Evolutionary conservation across 2,329 filamentous ascomycete genomes (phyloP).

Genomic region (Fusarium praegraminearum): DNA sequence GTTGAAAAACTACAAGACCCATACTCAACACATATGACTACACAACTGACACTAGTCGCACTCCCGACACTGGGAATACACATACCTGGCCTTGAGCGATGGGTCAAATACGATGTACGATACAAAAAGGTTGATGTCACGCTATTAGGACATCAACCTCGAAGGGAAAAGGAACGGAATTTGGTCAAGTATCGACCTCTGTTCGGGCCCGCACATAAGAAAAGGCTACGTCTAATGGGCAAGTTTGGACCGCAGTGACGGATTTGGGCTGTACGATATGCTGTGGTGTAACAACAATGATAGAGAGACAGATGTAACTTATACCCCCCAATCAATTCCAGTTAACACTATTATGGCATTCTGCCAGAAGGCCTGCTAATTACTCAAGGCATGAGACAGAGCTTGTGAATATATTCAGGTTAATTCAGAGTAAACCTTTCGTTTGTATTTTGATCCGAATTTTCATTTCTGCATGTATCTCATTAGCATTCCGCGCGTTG

Average conservation of each 20-base stretch:
- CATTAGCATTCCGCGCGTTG: not conserved
- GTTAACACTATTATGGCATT: not conserved
- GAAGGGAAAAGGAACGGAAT: constrained; percentile 23
- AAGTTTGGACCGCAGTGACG: constrained; percentile 29
- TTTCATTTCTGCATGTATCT: not conserved
- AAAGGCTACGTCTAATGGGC: constrained; percentile 32
- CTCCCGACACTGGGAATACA: constrained; percentile 65
- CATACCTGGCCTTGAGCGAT: constrained; percentile 60
- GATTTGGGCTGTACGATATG: not conserved
- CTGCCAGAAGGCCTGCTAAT: not conserved
- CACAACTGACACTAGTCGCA: constrained; percentile 60
- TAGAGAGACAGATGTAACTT: not conserved
- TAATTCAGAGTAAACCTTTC: not conserved
- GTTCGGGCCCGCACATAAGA: constrained; percentile 28
- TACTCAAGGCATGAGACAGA: not conserved
- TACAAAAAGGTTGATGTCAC: constrained; percentile 63
- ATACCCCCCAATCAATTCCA: not conserved
- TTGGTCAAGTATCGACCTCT: constrained; percentile 18
- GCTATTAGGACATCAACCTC: constrained; percentile 50
- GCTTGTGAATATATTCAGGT: not conserved
- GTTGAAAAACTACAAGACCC: constrained; percentile 51
- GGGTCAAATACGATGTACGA: constrained; percentile 62
- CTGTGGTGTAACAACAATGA: not conserved
- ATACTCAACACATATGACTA: constrained; percentile 43
- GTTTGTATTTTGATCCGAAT: not conserved